Conservation (phyloP, 78 protist species). For the Diacronema lutheri region DNA sequence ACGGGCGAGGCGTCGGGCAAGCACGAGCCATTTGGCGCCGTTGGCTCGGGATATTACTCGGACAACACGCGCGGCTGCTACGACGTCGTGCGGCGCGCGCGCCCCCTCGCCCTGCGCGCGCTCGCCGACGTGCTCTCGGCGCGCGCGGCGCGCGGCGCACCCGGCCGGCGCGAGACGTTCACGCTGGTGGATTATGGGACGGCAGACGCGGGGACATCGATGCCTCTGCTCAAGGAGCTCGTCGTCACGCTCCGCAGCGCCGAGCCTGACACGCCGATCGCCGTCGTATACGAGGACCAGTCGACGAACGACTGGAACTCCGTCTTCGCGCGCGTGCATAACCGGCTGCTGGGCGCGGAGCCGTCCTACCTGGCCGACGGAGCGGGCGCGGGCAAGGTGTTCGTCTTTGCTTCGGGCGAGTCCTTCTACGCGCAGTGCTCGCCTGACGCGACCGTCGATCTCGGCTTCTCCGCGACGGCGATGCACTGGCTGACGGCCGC, state of each 20-base stretch:
- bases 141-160: not conserved
- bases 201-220: not conserved
- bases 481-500: not conserved
- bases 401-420: not conserved
- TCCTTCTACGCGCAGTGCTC: constrained; percentile 5
- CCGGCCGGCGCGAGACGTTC: not conserved
- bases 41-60: not conserved
- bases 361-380: not conserved
- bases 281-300: not conserved
- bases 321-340: not conserved
- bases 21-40: not conserved
- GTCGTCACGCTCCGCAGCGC: not conserved
- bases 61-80: not conserved
- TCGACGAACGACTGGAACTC: not conserved
- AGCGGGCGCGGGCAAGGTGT: not conserved
- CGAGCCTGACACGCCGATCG: not conserved
- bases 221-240: not conserved
- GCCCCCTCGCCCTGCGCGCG: not conserved
- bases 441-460: not conserved
- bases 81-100: not conserved
- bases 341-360: not conserved
- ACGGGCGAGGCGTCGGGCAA: not conserved
- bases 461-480: constrained; percentile 1
- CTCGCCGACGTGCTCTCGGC: not conserved
- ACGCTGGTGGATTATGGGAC: not conserved